A percentile compares a stretch with the other conserved stretches of the same genome.
Conservation (phyloP, 2,329 filamentous ascomycete genomes). For the Tolypocladium cylindrosporum region DNA sequence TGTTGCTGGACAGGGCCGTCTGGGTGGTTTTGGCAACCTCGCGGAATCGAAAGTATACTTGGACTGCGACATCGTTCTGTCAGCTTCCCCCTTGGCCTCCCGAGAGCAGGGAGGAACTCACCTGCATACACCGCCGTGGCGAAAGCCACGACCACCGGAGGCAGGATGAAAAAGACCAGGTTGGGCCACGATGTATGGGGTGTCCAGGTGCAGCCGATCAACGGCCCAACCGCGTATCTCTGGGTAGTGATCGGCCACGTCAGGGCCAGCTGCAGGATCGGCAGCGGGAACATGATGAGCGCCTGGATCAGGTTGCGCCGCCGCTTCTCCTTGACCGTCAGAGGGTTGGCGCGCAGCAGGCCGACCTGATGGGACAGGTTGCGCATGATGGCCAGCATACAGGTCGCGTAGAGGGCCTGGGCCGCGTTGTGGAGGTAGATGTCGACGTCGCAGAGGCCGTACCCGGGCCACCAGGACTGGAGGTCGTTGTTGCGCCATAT, state of each 20-base stretch:
- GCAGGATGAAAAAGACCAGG: slow-evolving; percentile 36
- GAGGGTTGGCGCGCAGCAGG: slow-evolving; percentile 28
- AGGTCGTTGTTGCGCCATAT: slow-evolving; percentile 45
- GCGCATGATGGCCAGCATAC: slow-evolving; percentile 44
- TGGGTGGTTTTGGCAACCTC: slow-evolving; percentile 31
- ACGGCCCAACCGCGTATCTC: slow-evolving; percentile 38
- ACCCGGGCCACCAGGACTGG: slow-evolving; percentile 38
- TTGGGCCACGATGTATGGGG: slow-evolving; percentile 37
- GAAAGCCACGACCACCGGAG: slow-evolving; percentile 32
- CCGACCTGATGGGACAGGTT: slow-evolving; percentile 41
- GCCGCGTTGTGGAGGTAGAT: slow-evolving; percentile 35
- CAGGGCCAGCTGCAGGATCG: slow-evolving; percentile 37
- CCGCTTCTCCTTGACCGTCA: slow-evolving; percentile 29
- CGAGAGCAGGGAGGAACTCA: slow-evolving; percentile 20
- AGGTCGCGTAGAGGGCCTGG: slow-evolving; percentile 37
- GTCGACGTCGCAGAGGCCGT: slow-evolving; percentile 44
- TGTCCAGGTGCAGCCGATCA: slow-evolving; percentile 38
- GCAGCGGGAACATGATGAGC: slow-evolving; percentile 44
- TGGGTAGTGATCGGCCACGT: slow-evolving; percentile 36
- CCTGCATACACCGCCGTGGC: slow-evolving; percentile 36
- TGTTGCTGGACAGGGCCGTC: slow-evolving; percentile 29
- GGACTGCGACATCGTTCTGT: slow-evolving; percentile 17
- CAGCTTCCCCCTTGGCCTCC: background rate
- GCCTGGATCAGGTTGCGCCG: slow-evolving; percentile 35
- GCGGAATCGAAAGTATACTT: slow-evolving; percentile 38